Conservation (phyloP, 306 rosid species). For the Dryas alaskensis region DNA sequence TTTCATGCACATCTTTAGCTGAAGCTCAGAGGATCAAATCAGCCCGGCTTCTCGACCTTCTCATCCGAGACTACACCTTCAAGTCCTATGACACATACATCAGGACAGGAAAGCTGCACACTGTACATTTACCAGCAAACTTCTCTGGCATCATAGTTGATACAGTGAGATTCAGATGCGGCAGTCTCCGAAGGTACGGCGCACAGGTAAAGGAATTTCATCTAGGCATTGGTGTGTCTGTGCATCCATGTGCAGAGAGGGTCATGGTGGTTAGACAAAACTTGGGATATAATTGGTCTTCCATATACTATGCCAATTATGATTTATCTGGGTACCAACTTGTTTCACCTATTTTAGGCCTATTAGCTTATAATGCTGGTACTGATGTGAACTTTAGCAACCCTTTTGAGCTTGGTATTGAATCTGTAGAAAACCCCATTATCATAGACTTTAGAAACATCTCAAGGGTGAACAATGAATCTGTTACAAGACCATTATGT, state of each 20-base stretch:
- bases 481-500: conserved; percentile 49
- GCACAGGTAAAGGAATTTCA: conserved; percentile 70
- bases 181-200: conserved; percentile 83
- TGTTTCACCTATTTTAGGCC: conserved; percentile 76
- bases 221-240: conserved; percentile 56
- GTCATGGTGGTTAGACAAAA: conserved; percentile 70
- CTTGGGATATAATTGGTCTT: conserved; percentile 74
- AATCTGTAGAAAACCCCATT: conserved; percentile 61
- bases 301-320: conserved; percentile 62
- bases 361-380: conserved; percentile 78
- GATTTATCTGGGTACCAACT: conserved; percentile 68
- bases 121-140: conserved; percentile 63
- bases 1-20: conserved; percentile 30
- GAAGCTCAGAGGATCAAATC: conserved; percentile 53
- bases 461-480: conserved; percentile 32
- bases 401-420: conserved; percentile 79
- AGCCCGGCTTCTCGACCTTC: conserved; percentile 77
- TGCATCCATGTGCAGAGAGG: conserved; percentile 84
- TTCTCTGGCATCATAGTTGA: conserved; percentile 67
- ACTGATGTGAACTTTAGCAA: conserved; percentile 47
- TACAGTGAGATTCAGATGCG: conserved; percentile 68
- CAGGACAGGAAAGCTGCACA: conserved; percentile 56
- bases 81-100: conserved; percentile 43
- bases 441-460: conserved; percentile 60
- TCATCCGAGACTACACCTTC: conserved; percentile 75